phyloP scores from a whole-genome alignment of 805 yeast species.

The Metschnikowia picachoensis region DNA sequence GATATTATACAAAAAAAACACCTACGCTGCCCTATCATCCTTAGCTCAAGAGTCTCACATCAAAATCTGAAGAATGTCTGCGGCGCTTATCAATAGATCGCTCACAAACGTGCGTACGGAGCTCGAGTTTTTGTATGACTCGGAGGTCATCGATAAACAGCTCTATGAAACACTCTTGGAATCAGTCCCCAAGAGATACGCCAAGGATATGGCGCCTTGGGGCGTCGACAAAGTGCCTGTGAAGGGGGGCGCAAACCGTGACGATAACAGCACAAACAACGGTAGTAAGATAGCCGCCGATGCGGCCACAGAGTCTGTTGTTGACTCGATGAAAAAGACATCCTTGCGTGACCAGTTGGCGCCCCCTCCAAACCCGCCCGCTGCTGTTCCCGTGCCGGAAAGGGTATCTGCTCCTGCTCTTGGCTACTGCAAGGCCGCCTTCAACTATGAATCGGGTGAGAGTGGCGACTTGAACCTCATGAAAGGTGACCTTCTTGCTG shows the following conservation, averaged over 20 bases:
- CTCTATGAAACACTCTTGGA: constrained; percentile 48
- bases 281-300: constrained; percentile 5
- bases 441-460: constrained; percentile 72
- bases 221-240: constrained; percentile 32
- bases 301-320: neutral
- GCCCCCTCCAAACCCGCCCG: constrained; percentile 19
- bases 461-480: constrained; percentile 64
- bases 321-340: constrained; percentile 10
- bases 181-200: constrained; percentile 56
- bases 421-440: constrained; percentile 59
- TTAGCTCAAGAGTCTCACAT: neutral
- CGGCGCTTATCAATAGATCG: constrained; percentile 73
- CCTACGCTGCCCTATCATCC: neutral
- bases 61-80: constrained; percentile 26
- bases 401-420: constrained; percentile 18
- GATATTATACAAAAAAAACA: neutral
- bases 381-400: constrained; percentile 15
- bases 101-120: constrained; percentile 72
- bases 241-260: constrained; percentile 5
- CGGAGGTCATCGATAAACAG: constrained; percentile 61
- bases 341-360: constrained; percentile 15
- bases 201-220: constrained; percentile 48
- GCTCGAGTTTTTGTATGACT: constrained; percentile 72
- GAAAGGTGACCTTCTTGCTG: constrained; percentile 65
- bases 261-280: neutral